phyloP scores from a whole-genome alignment of 345 rosid species.

The Raphanus sativus region DNA sequence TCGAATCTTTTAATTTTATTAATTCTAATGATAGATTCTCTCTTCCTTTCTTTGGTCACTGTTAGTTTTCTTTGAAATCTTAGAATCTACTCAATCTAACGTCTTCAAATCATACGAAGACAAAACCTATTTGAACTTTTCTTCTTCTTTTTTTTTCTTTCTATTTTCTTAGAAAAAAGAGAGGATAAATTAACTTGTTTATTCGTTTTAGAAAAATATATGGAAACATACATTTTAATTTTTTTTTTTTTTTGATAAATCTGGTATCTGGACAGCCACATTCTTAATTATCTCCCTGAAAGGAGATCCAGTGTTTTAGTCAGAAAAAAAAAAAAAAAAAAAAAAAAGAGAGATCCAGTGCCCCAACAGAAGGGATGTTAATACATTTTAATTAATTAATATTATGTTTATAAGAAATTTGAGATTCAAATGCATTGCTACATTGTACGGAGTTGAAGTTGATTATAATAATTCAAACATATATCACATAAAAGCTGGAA shows the following conservation, averaged over 20 bases:
- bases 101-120: constrained; percentile 17
- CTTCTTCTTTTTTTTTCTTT: not conserved
- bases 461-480: not conserved
- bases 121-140: not conserved
- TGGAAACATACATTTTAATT: too few relatives aligned
- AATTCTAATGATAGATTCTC: constrained; percentile 25
- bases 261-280: too few relatives aligned
- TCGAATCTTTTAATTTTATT: constrained; percentile 15
- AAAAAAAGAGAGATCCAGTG: too few relatives aligned
- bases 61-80: not conserved
- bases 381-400: not conserved
- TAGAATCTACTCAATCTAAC: constrained; percentile 20
- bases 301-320: too few relatives aligned
- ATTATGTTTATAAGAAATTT: not conserved
- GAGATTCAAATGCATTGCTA: not conserved
- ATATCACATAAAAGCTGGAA: not conserved
- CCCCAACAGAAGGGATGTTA: too few relatives aligned
- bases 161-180: too few relatives aligned
- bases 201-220: too few relatives aligned
- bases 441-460: not conserved
- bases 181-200: too few relatives aligned
- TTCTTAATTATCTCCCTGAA: too few relatives aligned
- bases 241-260: too few relatives aligned
- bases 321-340: too few relatives aligned
- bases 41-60: not conserved